phyloP scores from a whole-genome alignment of 495 filamentous ascomycete species.

The Aspergillus sclerotiicarbonarius region DNA sequence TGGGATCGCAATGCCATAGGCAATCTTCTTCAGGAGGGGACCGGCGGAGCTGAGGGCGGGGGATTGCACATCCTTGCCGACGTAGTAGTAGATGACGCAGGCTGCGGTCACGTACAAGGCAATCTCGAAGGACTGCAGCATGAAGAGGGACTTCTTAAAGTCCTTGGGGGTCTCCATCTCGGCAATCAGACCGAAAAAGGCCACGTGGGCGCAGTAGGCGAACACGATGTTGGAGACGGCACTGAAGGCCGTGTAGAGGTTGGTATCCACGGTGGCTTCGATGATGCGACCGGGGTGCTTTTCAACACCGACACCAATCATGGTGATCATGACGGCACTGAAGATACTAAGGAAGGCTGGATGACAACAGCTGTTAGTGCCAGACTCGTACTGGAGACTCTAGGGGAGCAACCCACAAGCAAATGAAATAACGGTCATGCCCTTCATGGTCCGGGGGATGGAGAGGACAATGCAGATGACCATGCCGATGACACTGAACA shows the following conservation, averaged over 20 bases:
- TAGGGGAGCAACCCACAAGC: background rate
- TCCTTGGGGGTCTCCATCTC: constrained; percentile 67
- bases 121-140: constrained; percentile 63
- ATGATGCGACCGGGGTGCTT: constrained; percentile 22
- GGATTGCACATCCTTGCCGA: constrained; percentile 64
- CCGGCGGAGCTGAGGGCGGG: constrained; percentile 69
- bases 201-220: constrained; percentile 57
- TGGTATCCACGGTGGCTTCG: constrained; percentile 19
- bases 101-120: constrained; percentile 55
- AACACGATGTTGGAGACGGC: constrained; percentile 41
- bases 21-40: constrained; percentile 59
- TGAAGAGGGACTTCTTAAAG: constrained; percentile 62
- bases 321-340: constrained; percentile 64
- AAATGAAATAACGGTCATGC: constrained; percentile 5
- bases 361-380: background rate
- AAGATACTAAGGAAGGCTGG: constrained; percentile 55
- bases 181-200: constrained; percentile 74
- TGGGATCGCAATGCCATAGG: constrained; percentile 74
- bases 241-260: constrained; percentile 29
- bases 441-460: constrained; percentile 5
- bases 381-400: too few species aligned
- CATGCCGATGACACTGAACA: constrained; percentile 4
- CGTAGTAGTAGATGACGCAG: constrained; percentile 64
- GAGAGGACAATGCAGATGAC: constrained; percentile 1
- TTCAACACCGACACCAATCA: constrained; percentile 59